Evolutionary conservation across 2,329 filamentous ascomycete genomes (phyloP), one percentile per base, ranked within the genome.

Genomic region (Rugonectria rugulosa): DNA sequence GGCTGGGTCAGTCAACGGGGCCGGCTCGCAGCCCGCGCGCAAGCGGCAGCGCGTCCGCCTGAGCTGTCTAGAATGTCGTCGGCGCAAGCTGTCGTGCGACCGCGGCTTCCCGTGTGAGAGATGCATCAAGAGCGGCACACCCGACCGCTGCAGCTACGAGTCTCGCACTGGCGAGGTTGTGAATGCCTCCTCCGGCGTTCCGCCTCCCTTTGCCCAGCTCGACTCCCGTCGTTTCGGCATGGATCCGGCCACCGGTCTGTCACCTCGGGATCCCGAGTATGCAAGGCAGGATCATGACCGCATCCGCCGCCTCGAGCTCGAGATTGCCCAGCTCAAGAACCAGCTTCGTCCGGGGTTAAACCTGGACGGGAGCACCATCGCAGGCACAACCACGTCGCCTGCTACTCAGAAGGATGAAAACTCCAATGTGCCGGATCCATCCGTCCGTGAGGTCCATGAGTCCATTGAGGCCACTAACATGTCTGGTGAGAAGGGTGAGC

Each of bases 71-170:
- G 83, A 86, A 64, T 87, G 84, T 63, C 81, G 84, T 36, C 78
- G 83, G 49, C 77, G 84, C 51, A 87, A 87, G 73, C 75, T 86
- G 31, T 86, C 83, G 21, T 87, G 84, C 68, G 84, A 86, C 70
- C 77, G 84, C 57, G 83, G 84, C 67, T 79, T 85, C 63, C 84
- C 84, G 20, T 87, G 84, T 66, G 82, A 85, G 70, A 80, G 84
- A 41, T 87, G 84, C 70, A 78, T 86, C 70, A 86, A 85, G 72
- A 85, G 82, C 57, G 83, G 82, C 64, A 86, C 83, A 23, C 79
- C 83, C 17, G 83, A 85, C 46, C 78, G 80, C 14, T 86, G 83
- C 72, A 83, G 79, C 59, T 86, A 86, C 65, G 83, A 86, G 70
- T 80, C 81, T 24, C 82, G 78, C 73, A 81, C 73, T 44, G 77